Conservation (phyloP, 768 basidiomycete species). For the Cyclocybe aegerita region DNA sequence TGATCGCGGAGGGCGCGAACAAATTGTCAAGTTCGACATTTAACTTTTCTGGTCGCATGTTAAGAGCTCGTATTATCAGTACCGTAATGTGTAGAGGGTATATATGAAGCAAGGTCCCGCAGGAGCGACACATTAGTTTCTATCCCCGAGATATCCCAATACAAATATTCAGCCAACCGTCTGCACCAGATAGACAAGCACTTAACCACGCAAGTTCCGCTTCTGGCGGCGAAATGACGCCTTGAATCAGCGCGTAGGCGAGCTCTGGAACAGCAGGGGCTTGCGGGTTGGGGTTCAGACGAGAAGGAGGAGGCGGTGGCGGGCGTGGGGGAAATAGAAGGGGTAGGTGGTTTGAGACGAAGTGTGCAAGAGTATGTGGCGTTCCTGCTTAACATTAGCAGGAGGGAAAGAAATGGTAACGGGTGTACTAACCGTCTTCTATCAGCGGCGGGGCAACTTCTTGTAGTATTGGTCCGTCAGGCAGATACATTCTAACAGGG, state of each 20-base stretch:
- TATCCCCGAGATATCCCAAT: constrained; percentile 51
- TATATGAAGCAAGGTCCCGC: constrained; percentile 9
- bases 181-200: constrained; percentile 86
- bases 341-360: constrained; percentile 74
- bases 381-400: constrained; percentile 45
- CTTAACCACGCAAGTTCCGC: constrained; percentile 95
- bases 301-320: constrained; percentile 41
- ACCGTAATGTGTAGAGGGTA: constrained; percentile 3
- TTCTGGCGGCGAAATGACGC: constrained; percentile 78
- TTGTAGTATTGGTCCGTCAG: constrained; percentile 87
- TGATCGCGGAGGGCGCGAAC: constrained; percentile 72
- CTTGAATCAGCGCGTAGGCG: constrained; percentile 83
- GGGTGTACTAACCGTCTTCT: constrained; percentile 62
- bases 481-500: constrained; percentile 88
- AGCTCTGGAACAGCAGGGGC: constrained; percentile 43
- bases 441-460: constrained; percentile 81
- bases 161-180: constrained; percentile 94
- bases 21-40: constrained; percentile 71
- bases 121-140: constrained; percentile 7
- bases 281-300: constrained; percentile 36
- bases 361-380: constrained; percentile 66
- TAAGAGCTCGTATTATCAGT: constrained; percentile 2
- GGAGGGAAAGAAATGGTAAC: constrained; percentile 7
- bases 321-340: constrained; percentile 68
- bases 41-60: constrained; percentile 15